Base-by-base conservation (phyloP, 352 stramenopile species). In the Pythium chondricola region DNA sequence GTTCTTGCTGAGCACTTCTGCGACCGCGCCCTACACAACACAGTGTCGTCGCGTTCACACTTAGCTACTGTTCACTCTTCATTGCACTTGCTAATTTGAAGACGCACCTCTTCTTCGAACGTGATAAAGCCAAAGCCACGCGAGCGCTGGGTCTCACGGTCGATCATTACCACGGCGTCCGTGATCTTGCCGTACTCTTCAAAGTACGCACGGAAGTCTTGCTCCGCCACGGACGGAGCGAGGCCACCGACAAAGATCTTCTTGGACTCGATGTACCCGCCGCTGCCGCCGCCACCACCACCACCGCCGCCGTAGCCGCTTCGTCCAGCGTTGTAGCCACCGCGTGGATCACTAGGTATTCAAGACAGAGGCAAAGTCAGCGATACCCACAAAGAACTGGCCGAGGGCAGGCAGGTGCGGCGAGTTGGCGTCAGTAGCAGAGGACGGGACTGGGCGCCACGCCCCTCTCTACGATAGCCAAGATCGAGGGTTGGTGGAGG, bases 241-340 rank as follows among this genome's bases (percentile, higher is more conserved):
- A 97, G 61, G 18, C 90, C 90, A 24, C 90, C 90, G 7, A 97
- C 89, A 54, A 97, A 97, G 48, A 97, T 89, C 69, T 97, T 97
- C 61, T 94, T 94, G 41, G 74, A 79, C 56, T 96, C 86, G 24
- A 49, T 66, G 35, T 66, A 78, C 46, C 52, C 33, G 10, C 67
- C 59, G 31, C 50, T 27, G 24, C 56, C 61, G 36, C 49, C 32
- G 33, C 54, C 48, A 16, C 58, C 59, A 27, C 48, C 55, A 40
- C 58, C 57, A 26, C 65, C 56, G 24, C 45, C 62, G 52, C 58
- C 61, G 35, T 68, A 52, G 22, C 52, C 33, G 25, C 56, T 44
- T 33, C 58, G 39, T 25, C 61, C 39, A n/a, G n/a, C n/a, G n/a
- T n/a, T n/a, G 36, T 56, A 57, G 21, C 61, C 58, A 24, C 53